Conservation (phyloP, 2,329 filamentous ascomycete genomes). For the Fusarium nygamai region DNA sequence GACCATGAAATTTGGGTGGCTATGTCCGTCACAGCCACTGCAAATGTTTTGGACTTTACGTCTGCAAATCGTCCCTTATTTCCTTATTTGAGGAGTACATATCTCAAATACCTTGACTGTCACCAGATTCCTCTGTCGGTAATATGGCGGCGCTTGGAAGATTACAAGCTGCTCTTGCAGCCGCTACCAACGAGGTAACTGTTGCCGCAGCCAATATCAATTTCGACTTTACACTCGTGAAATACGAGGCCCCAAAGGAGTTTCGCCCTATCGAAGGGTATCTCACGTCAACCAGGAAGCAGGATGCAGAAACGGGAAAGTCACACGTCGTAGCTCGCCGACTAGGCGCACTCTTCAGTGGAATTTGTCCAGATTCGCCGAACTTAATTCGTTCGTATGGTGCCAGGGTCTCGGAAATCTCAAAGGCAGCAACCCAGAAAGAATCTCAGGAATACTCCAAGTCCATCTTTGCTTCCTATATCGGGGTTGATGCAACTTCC, state of each 20-base stretch:
- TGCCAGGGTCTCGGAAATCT: too few species aligned
- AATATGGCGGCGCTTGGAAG: neutral
- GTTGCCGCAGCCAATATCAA: neutral
- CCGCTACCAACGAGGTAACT: neutral
- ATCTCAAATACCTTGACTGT: neutral
- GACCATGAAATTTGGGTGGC: neutral
- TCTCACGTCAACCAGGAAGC: neutral
- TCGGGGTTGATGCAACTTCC: too few species aligned
- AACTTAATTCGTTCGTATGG: too few species aligned
- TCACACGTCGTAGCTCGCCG: neutral
- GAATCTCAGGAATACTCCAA: too few species aligned
- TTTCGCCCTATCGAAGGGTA: neutral
- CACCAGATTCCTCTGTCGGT: accelerated
- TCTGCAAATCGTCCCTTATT: too few species aligned
- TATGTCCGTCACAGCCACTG: neutral
- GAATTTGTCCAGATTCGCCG: too few species aligned
- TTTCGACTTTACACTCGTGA: neutral
- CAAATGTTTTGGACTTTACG: too few species aligned
- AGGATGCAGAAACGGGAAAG: neutral
- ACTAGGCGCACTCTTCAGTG: too few species aligned
- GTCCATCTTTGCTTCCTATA: too few species aligned
- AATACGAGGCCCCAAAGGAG: neutral
- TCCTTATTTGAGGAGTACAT: neutral
- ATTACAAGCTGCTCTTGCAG: neutral
- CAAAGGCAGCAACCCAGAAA: too few species aligned